Base-by-base conservation (phyloP, 2,329 filamentous ascomycete genomes). In the Corniculantispora saksenae region DNA sequence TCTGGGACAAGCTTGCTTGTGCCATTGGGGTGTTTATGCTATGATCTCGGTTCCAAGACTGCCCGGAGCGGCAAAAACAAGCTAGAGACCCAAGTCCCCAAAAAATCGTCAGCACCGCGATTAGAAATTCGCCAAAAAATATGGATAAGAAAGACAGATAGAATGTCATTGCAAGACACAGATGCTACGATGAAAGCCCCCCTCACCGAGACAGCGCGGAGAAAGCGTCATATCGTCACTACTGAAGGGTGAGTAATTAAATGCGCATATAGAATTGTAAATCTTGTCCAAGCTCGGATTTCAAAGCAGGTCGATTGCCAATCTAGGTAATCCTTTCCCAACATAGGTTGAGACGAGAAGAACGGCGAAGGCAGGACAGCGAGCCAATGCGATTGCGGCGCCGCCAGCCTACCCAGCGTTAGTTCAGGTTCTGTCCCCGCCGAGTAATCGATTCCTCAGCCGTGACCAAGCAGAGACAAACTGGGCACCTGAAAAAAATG, bases 391-490 rank as follows among this genome's bases (percentile, higher is more conserved):
- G 10, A 6, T 23, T 27, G n/a, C 4, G n/a, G 43, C 43, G 17
- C 21, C 45, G n/a, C 21, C 45, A 48, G 45, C 45, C 45, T 48
- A n/a, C 19, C 15, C 8, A 25, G 17, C 45, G 19, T 10, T 19
- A 21, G 45, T 21, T 21, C 21, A 48, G 21, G 45, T 32, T 32
- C 32, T 32, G 32, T 32, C 32, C 10, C 21, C 23, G 19, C 45
- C 45, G 29, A 9, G 50, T 15, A 29, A 47, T 27, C 13, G 13
- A 51, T 40, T 54, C 19, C 38, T 62, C 60, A 55, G 38, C 38
- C 25, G n/a, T 54, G 50, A 62, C 50, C 32, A 61, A 61, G 59
- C 59, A 61, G 29, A 54, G 23, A 61, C 47, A 38, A 50, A 61
- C 19, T 2, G 10, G 23, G 12, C 23, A 58, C 15, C 38, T 25